Evolutionary conservation across 2,329 filamentous ascomycete genomes (phyloP).

Genomic region (Ophiostoma tasmaniense): DNA sequence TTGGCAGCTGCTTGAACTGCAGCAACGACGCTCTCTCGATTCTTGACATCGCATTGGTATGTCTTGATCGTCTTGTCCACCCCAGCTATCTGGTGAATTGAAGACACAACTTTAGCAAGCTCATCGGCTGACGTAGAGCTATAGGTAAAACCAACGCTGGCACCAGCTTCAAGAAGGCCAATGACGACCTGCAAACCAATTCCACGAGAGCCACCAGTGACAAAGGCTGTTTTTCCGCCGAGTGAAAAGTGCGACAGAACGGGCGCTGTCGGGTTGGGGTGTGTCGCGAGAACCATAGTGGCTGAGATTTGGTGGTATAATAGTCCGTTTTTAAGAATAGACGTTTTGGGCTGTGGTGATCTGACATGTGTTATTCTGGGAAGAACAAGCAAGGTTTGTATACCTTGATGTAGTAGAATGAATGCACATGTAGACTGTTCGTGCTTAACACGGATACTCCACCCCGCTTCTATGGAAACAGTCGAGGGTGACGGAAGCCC

Average conservation of each 20-base stretch:
- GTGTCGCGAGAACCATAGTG: constrained; percentile 26
- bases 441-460: background rate
- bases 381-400: background rate
- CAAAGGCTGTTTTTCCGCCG: constrained; percentile 63
- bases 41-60: constrained; percentile 53
- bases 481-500: background rate
- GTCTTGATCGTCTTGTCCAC: constrained; percentile 44
- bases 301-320: background rate
- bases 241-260: constrained; percentile 61
- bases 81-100: constrained; percentile 57
- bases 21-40: constrained; percentile 41
- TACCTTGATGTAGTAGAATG: background rate
- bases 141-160: constrained; percentile 63
- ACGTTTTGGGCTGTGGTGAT: background rate
- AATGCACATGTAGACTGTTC: background rate
- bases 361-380: background rate
- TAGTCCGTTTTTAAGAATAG: background rate
- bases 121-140: constrained; percentile 61
- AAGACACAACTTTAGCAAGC: constrained; percentile 55
- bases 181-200: constrained; percentile 63
- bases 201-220: constrained; percentile 61
- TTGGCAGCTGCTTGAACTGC: constrained; percentile 45
- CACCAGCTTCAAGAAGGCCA: constrained; percentile 61
- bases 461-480: background rate
- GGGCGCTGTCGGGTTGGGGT: constrained; percentile 24